Evolutionary conservation across 2,329 filamentous ascomycete genomes (phyloP).

Genomic region (Fusarium napiforme): DNA sequence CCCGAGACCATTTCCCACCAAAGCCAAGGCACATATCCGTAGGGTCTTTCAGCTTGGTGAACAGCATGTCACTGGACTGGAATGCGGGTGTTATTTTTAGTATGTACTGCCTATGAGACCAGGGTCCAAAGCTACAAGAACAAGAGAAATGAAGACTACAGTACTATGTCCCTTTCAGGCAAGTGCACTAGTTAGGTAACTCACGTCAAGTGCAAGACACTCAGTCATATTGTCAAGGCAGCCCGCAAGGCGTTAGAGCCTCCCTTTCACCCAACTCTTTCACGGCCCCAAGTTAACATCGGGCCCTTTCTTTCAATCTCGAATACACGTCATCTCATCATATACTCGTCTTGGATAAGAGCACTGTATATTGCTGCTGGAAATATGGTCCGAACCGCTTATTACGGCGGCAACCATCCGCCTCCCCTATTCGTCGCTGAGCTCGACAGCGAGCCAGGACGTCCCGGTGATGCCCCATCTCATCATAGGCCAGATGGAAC

Average conservation of each 20-base stretch:
- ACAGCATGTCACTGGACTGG: conserved; percentile 9
- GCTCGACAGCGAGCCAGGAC: conserved; percentile 43
- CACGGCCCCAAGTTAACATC: neutral
- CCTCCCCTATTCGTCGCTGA: conserved; percentile 47
- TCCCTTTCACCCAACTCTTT: conserved; percentile 1
- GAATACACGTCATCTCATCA: neutral
- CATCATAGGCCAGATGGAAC: conserved; percentile 35
- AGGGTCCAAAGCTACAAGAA: neutral
- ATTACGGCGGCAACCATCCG: conserved; percentile 29
- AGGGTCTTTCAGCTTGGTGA: neutral
- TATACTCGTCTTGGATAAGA: neutral
- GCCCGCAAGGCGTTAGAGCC: conserved; percentile 27
- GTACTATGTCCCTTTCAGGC: conserved; percentile 22
- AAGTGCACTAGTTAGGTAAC: conserved; percentile 21
- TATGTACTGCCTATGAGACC: neutral
- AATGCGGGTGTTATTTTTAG: conserved; percentile 25
- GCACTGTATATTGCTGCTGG: neutral
- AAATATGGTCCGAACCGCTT: conserved; percentile 30
- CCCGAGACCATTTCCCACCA: neutral
- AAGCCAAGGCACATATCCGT: conserved; percentile 1
- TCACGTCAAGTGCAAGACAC: conserved; percentile 2
- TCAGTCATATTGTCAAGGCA: conserved; percentile 32
- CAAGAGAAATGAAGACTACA: neutral
- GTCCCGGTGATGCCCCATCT: conserved; percentile 20
- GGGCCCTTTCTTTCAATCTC: neutral